Evolutionary conservation across 495 filamentous ascomycete genomes (phyloP).

Genomic region (Penicillium nucicola): DNA sequence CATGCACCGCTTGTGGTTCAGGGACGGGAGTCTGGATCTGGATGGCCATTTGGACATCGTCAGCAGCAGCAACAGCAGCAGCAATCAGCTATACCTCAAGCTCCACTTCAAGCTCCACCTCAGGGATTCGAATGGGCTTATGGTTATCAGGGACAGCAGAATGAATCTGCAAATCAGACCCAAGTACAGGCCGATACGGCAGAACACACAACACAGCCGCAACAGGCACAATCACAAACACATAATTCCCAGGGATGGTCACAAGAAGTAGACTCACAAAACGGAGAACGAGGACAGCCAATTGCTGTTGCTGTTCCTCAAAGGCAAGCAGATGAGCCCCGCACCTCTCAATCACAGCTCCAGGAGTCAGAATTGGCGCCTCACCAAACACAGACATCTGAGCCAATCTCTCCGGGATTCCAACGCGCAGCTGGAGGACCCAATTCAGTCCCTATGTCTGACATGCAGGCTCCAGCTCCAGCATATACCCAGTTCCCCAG

Average conservation of each 20-base stretch:
- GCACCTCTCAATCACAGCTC: background rate
- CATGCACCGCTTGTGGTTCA: conserved; percentile 2
- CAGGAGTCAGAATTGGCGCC: background rate
- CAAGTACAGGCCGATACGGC: too few species aligned
- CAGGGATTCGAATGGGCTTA: background rate
- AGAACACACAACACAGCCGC: background rate
- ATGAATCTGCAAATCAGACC: too few species aligned
- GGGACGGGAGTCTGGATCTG: conserved; percentile 3
- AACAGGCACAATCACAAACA: background rate
- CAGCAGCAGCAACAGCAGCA: conserved; percentile 6
- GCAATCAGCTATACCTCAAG: background rate
- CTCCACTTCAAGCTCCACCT: background rate
- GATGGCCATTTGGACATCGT: conserved; percentile 5
- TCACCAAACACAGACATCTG: conserved; percentile 12
- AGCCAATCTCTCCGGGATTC: conserved; percentile 39
- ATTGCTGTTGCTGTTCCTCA: background rate
- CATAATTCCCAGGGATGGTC: too few species aligned
- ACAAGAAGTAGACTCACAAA: too few species aligned
- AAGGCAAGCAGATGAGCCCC: background rate
- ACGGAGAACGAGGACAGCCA: too few species aligned
- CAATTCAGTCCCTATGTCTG: conserved; percentile 45
- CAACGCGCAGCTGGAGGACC: conserved; percentile 38
- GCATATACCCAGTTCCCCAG: conserved; percentile 26
- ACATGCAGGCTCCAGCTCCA: conserved; percentile 38
- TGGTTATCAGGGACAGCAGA: too few species aligned